Evolutionary conservation across 1,139 yeast species (phyloP).

Genomic region (Candida freyschussii): DNA sequence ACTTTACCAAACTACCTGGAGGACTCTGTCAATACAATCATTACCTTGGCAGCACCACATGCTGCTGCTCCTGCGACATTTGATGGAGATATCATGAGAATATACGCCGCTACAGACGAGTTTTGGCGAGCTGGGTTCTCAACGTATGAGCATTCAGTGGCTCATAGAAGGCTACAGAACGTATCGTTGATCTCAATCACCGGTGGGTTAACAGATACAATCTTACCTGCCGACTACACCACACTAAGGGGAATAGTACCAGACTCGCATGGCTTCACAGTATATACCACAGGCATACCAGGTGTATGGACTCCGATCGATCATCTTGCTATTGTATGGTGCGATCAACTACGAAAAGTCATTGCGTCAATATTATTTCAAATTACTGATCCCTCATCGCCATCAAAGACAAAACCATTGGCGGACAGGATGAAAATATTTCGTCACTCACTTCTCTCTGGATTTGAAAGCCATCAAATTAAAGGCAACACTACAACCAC

Average conservation of each 20-base stretch:
- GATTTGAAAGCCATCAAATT: too few relatives aligned
- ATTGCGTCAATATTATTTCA: conserved; percentile 58
- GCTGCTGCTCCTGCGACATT: conserved; percentile 92
- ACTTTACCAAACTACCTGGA: conserved; percentile 71
- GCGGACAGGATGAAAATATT: conserved; percentile 54
- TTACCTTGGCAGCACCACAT: conserved; percentile 92
- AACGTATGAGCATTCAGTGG: conserved; percentile 28
- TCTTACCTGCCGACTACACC: conserved; percentile 93
- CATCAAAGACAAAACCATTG: conserved; percentile 46
- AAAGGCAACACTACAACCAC: too few relatives aligned
- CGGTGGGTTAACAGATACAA: conserved; percentile 81
- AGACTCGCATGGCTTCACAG: conserved; percentile 71
- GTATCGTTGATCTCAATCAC: conserved; percentile 72
- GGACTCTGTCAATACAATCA: conserved; percentile 72
- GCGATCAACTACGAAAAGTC: conserved; percentile 73
- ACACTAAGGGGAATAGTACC: conserved; percentile 71
- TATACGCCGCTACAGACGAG: conserved; percentile 69
- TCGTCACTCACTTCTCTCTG: conserved; percentile 48
- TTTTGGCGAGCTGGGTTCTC: conserved; percentile 71
- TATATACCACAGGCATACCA: conserved; percentile 82
- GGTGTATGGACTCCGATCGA: conserved; percentile 93
- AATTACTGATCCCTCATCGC: conserved; percentile 44
- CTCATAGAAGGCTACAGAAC: conserved; percentile 40
- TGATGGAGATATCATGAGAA: conserved; percentile 77
- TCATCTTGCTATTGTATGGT: conserved; percentile 96